Conservation (phyloP, 1,284 basidiomycete genomes). For the Pholiota adiposa region DNA sequence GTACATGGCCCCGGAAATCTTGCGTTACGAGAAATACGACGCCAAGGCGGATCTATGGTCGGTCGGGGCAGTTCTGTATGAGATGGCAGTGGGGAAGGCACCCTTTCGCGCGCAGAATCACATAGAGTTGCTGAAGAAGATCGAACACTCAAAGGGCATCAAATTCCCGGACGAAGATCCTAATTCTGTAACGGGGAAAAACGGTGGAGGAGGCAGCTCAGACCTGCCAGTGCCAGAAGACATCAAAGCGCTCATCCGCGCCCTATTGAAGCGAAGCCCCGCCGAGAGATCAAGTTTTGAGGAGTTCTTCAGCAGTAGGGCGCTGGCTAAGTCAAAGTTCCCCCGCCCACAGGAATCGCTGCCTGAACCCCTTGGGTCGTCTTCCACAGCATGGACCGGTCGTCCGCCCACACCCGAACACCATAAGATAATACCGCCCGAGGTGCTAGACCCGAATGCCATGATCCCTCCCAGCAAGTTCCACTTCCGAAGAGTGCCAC, state of each 20-base stretch:
- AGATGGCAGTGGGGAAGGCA: slow-evolving; percentile 92
- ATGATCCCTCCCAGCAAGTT: slow-evolving; percentile 82
- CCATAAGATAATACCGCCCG: slow-evolving; percentile 71
- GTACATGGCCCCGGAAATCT: slow-evolving; percentile 99
- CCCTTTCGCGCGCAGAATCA: slow-evolving; percentile 97
- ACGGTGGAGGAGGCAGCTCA: slow-evolving; percentile 46
- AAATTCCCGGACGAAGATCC: slow-evolving; percentile 92
- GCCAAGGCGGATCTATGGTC: slow-evolving; percentile 99
- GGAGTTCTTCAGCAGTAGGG: slow-evolving; percentile 88
- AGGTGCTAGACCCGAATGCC: slow-evolving; percentile 74
- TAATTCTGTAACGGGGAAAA: slow-evolving; percentile 34
- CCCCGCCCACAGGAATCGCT: slow-evolving; percentile 48
- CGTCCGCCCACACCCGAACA: slow-evolving; percentile 60
- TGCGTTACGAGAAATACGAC: slow-evolving; percentile 97
- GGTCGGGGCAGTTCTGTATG: slow-evolving; percentile 95
- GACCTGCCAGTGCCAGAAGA: slow-evolving; percentile 73
- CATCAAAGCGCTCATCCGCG: slow-evolving; percentile 88
- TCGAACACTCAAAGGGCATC: slow-evolving; percentile 85
- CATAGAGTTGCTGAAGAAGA: slow-evolving; percentile 93
- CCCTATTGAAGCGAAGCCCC: slow-evolving; percentile 84
- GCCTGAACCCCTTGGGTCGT: slow-evolving; percentile 26
- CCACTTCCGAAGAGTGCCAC: slow-evolving; percentile 58
- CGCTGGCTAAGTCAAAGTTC: slow-evolving; percentile 82
- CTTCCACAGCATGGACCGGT: slow-evolving; percentile 31
- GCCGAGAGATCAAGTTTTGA: slow-evolving; percentile 89